Evolutionary conservation across 2,329 filamentous ascomycete species (phyloP).

Genomic region (Fusarium floridanum): DNA sequence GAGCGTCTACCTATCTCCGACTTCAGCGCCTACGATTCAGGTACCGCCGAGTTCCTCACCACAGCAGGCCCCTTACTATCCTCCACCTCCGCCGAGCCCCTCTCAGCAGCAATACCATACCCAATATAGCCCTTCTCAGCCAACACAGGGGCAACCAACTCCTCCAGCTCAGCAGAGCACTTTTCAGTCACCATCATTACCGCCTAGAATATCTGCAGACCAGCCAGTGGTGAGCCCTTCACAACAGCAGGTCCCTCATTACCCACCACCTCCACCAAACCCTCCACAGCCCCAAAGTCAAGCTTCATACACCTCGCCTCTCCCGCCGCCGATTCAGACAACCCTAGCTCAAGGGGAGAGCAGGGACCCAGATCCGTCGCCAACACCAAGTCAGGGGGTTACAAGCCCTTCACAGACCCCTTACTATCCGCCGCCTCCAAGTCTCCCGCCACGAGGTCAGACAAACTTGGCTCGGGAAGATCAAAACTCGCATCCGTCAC

Average conservation of each 20-base stretch:
- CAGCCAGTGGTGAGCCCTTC: not conserved
- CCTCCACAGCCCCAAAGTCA: not conserved
- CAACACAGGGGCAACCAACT: not conserved
- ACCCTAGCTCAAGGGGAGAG: not conserved
- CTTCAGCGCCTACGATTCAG: not conserved
- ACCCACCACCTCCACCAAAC: not conserved
- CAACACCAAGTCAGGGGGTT: not conserved
- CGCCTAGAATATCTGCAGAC: not conserved
- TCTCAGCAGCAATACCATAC: not conserved
- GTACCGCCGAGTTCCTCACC: not conserved
- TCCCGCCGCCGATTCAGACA: not conserved
- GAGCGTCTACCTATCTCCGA: not conserved
- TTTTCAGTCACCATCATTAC: not conserved
- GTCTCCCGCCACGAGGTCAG: not conserved
- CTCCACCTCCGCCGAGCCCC: not conserved
- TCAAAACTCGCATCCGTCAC: not conserved
- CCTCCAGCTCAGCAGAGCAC: not conserved
- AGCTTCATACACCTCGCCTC: not conserved
- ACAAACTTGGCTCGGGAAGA: not conserved
- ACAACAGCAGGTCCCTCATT: conserved; percentile 8
- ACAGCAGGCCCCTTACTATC: not conserved
- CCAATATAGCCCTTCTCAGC: not conserved
- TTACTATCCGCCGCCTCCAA: not conserved
- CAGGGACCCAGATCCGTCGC: not conserved
- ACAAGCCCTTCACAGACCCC: not conserved